Evolutionary conservation across 345 rosid species (phyloP).

Genomic region (Garcia nutans): DNA sequence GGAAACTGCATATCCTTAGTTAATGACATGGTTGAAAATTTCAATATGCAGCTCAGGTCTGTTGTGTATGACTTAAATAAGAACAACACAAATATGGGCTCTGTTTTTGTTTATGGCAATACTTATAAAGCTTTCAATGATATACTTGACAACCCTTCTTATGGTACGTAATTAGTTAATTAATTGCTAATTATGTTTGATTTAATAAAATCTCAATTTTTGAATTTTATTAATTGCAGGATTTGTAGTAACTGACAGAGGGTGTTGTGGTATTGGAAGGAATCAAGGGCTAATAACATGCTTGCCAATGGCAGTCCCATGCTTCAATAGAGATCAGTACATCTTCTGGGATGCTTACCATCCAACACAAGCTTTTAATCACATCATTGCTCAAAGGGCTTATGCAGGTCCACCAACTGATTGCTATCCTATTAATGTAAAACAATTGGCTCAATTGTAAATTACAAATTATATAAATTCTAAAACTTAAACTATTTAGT

Average conservation of each 20-base stretch:
- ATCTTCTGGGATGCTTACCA: slow-evolving; percentile 73
- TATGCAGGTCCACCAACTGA: slow-evolving; percentile 47
- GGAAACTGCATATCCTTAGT: slow-evolving; percentile 43
- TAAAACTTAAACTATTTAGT: no score
- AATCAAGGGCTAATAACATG: slow-evolving; percentile 66
- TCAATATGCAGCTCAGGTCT: slow-evolving; percentile 44
- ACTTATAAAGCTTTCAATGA: slow-evolving; percentile 43
- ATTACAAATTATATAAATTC: background rate
- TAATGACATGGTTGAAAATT: slow-evolving; percentile 45
- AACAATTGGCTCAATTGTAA: slow-evolving; percentile 41
- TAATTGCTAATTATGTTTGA: background rate
- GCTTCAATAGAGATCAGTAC: slow-evolving; percentile 49
- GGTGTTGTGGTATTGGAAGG: slow-evolving; percentile 70
- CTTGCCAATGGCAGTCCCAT: slow-evolving; percentile 53
- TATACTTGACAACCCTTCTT: slow-evolving; percentile 39
- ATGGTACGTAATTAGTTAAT: slow-evolving; percentile 29
- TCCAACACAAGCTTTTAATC: slow-evolving; percentile 63
- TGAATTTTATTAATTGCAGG: slow-evolving; percentile 24
- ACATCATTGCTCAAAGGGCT: slow-evolving; percentile 48
- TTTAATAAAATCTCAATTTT: background rate
- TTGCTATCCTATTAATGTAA: slow-evolving; percentile 58
- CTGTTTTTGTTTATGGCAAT: slow-evolving; percentile 54
- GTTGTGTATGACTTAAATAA: slow-evolving; percentile 48
- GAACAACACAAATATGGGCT: background rate
- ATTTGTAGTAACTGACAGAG: slow-evolving; percentile 48